phyloP scores from a whole-genome alignment of 257 asterid species.

The Cinchona pubescens region DNA sequence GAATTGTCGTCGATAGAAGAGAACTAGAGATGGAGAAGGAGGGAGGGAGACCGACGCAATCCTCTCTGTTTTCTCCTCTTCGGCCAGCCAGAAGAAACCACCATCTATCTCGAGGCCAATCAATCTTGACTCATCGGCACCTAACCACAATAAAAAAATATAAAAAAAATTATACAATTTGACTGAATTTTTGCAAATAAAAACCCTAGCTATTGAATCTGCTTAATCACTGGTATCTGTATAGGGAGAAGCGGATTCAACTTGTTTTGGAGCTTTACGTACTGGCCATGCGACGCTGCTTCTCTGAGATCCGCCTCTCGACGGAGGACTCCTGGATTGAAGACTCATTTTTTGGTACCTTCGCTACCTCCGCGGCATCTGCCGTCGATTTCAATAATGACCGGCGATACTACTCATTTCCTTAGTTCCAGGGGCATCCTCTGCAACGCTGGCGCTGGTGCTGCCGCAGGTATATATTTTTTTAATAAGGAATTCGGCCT shows the following conservation, averaged over 20 bases:
- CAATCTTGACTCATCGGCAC: conserved; percentile 35
- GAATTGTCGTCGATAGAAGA: conserved; percentile 1
- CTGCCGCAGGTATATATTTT: conserved; percentile 71
- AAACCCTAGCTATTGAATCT: neutral
- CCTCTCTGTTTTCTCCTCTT: conserved; percentile 5
- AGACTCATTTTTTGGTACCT: conserved; percentile 10
- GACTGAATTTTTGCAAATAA: neutral
- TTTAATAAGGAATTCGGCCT: neutral
- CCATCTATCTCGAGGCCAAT: conserved; percentile 17
- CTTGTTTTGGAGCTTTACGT: conserved; percentile 28
- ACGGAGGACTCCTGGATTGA: conserved; percentile 54
- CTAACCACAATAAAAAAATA: too few relatives aligned
- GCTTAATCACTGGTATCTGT: neutral
- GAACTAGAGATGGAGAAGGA: neutral
- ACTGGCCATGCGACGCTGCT: conserved; percentile 93
- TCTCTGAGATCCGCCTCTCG: conserved; percentile 64
- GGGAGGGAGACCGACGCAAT: conserved; percentile 4
- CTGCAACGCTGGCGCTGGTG: conserved; percentile 96
- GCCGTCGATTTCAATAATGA: conserved; percentile 45
- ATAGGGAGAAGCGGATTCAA: neutral
- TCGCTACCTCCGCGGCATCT: conserved; percentile 13
- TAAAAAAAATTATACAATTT: neutral
- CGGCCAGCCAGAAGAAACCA: conserved; percentile 24
- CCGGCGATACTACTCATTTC: conserved; percentile 57
- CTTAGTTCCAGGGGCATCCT: conserved; percentile 65